Base-by-base conservation (phyloP, 768 basidiomycete species). In the Termitomyces sp. region DNA sequence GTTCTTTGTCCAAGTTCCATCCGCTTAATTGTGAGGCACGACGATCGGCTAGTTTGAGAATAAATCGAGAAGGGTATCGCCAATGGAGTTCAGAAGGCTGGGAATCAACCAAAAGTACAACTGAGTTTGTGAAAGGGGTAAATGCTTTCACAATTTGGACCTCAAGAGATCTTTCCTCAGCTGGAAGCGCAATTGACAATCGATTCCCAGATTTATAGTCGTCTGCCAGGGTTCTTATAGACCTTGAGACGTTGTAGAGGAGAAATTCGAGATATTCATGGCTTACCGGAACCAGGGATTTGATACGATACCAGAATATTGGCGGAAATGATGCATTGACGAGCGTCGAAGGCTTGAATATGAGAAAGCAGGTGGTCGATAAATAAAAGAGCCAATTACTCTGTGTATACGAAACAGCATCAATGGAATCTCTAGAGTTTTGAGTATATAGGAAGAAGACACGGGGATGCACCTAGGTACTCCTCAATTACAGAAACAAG, bases 141-240 rank as follows among this genome's bases (percentile, higher is more conserved):
- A 51, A 51, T 2, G 51, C 40, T 7, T 41, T 42, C 26, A 43
- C 24, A 24, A 64, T 45, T 67, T 61, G 37, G 62, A 71, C 26
- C 66, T 70, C 24, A 64, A 65, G n/a, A 32, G 19, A 34, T 22
- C 47, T 30, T 5, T 35, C 11, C 3, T 6, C 4, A 17, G n/a
- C 30, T 37, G 34, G 19, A 35, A 34, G 12, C 7, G 32, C 30
- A n/a, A 49, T 14, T 15, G 21, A 38, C 8, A 49, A 21, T 34
- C 21, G n/a, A 34, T 15, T 17, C 3, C 35, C 34, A 49, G 14
- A 21, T 24, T 24, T 37, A 21, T 49, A 49, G 14, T 24, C 14
- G 19, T 49, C 48, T 22, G 21, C 21, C 7, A 7, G 19, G 7
- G 35, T 17, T 12, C 48, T 49, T 22, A 43, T 22, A 5, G 42